These are phyloP conservation scores for Dictyostelium brefeldianum DNA, from an alignment of 78 protist genomes.

Conservation along the genomic window DNA sequence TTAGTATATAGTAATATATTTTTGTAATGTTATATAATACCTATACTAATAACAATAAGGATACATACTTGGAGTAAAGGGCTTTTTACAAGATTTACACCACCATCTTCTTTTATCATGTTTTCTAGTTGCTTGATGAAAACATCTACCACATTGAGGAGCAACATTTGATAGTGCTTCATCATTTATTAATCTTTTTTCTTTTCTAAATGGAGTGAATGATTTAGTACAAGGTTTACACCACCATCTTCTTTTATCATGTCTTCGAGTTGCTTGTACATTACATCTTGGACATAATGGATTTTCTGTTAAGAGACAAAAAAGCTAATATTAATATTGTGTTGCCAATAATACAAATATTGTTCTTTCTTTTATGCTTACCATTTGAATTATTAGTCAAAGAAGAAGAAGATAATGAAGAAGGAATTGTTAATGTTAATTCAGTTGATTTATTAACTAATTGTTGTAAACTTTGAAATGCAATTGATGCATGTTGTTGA, in stretches of 20 bases:
- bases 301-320: slow-evolving; percentile 4
- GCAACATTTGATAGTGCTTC: slow-evolving; percentile 36
- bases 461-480: background rate
- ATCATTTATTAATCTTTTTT: slow-evolving; percentile 26
- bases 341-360: background rate
- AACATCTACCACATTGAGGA: slow-evolving; percentile 71
- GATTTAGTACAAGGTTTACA: slow-evolving; percentile 74
- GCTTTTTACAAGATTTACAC: slow-evolving; percentile 79
- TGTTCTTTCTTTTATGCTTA: background rate
- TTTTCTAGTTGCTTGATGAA: slow-evolving; percentile 69
- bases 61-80: slow-evolving; percentile 78
- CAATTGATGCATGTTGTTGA: no score
- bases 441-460: background rate
- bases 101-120: slow-evolving; percentile 86
- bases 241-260: slow-evolving; percentile 85
- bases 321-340: background rate
- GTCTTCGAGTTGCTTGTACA: slow-evolving; percentile 64
- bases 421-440: background rate
- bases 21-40: no score
- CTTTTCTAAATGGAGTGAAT: slow-evolving; percentile 79
- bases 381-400: background rate
- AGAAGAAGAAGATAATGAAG: background rate
- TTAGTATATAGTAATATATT: no score
- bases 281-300: slow-evolving; percentile 66
- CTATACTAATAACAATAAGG: no score